Evolutionary conservation across 176 grass and related monocot genomes (phyloP).

Genomic region (Secale cereale): DNA sequence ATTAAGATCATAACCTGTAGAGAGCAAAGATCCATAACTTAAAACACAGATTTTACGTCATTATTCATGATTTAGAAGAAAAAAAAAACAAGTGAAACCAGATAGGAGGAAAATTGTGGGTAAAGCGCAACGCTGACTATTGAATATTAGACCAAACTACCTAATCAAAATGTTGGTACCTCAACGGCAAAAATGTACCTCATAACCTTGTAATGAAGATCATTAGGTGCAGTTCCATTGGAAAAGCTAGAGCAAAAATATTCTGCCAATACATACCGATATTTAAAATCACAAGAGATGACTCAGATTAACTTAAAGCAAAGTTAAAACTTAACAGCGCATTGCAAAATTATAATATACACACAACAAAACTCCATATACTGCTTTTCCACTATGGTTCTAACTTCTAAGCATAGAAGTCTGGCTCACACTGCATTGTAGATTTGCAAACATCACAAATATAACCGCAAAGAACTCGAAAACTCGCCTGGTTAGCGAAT

Average conservation of each 20-base stretch:
- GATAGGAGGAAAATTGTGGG: neutral
- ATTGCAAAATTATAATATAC: neutral
- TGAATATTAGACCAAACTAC: neutral
- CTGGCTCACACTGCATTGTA: neutral
- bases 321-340: neutral
- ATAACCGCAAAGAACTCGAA: neutral
- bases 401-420: constrained; percentile 17
- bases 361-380: neutral
- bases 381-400: neutral
- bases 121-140: neutral
- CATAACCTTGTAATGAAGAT: neutral
- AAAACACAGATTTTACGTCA: neutral
- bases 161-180: neutral
- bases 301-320: neutral
- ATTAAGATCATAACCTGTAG: constrained; percentile 84
- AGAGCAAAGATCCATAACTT: constrained; percentile 18
- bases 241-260: neutral
- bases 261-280: neutral
- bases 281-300: neutral
- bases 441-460: constrained; percentile 9
- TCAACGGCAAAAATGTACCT: neutral
- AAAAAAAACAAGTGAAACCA: constrained; percentile 5
- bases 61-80: neutral
- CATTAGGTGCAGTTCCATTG: neutral
- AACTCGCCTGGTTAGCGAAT: constrained; percentile 62